Evolutionary conservation across 2,329 filamentous ascomycete genomes (phyloP).

Genomic region (Proliferodiscus dingleyae): DNA sequence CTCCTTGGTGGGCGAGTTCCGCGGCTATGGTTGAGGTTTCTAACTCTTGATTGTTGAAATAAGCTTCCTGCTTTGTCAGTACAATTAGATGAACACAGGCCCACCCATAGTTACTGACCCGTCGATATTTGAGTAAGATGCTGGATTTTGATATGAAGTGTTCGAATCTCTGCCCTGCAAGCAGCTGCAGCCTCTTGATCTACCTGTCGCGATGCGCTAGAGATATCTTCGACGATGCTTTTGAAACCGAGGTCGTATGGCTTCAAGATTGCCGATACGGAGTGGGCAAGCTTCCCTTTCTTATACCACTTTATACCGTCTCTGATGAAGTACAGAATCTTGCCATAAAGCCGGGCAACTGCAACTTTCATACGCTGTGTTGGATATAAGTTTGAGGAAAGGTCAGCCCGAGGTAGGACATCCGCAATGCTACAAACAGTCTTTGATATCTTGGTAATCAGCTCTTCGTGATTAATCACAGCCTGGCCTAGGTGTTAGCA

Average conservation of each 20-base stretch:
- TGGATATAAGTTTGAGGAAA: conserved; percentile 7
- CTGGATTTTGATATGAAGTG: conserved; percentile 3
- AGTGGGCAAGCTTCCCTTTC: conserved; percentile 8
- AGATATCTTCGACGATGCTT: conserved; percentile 7
- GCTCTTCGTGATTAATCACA: conserved; percentile 16
- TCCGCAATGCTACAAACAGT: conserved; percentile 10
- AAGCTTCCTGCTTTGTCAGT: no score
- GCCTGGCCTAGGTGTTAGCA: conserved; percentile 2
- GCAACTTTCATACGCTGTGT: conserved; percentile 10
- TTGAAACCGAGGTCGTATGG: conserved; percentile 7
- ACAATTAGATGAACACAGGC: no score
- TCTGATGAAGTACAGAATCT: conserved; percentile 12
- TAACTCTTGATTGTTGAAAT: no score
- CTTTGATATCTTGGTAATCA: conserved; percentile 11
- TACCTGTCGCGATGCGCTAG: background rate
- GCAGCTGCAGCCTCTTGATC: conserved; percentile 3
- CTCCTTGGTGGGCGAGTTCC: no score
- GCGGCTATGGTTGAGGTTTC: no score
- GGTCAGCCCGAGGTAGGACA: conserved; percentile 7
- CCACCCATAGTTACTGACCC: background rate
- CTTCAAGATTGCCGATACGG: conserved; percentile 3
- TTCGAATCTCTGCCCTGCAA: conserved; percentile 4
- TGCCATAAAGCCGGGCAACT: conserved; percentile 8
- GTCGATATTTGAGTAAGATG: conserved; percentile 5
- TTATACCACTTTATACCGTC: conserved; percentile 14